phyloP scores from a whole-genome alignment of 305 asterid species.

The Solanum hybrid region DNA sequence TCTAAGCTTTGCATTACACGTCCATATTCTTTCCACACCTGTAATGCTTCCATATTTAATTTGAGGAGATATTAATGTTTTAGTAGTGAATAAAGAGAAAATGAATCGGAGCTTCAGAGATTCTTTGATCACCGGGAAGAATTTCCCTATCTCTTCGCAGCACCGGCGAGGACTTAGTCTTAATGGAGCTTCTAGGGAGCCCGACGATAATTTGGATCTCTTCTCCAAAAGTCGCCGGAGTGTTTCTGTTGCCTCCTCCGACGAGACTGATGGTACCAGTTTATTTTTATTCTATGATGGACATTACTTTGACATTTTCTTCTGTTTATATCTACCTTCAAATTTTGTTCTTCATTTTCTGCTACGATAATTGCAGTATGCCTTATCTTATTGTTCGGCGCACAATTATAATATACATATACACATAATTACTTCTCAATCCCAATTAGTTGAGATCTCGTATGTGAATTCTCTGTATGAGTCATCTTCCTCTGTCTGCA shows the following conservation, averaged over 20 bases:
- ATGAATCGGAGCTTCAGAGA: constrained; percentile 67
- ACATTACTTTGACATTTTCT: background rate
- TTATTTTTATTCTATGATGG: background rate
- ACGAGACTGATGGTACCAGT: constrained; percentile 48
- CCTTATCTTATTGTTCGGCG: background rate
- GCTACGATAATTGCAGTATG: background rate
- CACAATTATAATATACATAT: background rate
- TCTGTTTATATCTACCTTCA: background rate
- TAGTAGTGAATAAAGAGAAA: background rate
- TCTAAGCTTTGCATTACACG: background rate
- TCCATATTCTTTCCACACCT: background rate
- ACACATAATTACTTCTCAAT: background rate
- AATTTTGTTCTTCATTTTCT: background rate
- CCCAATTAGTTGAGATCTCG: background rate
- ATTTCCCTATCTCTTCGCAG: constrained; percentile 26
- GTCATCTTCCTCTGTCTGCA: background rate
- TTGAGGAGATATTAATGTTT: background rate
- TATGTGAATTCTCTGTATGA: background rate
- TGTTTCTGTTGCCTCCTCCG: constrained; percentile 50
- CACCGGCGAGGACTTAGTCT: constrained; percentile 65
- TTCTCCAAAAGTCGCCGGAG: constrained; percentile 76
- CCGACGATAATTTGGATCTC: constrained; percentile 63
- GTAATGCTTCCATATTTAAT: background rate
- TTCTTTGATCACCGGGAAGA: constrained; percentile 39
- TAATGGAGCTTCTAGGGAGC: constrained; percentile 29